These are phyloP conservation scores for Triticum dicoccoides DNA, from an alignment of 176 grass and related monocot species.

Conservation along the genomic window DNA sequence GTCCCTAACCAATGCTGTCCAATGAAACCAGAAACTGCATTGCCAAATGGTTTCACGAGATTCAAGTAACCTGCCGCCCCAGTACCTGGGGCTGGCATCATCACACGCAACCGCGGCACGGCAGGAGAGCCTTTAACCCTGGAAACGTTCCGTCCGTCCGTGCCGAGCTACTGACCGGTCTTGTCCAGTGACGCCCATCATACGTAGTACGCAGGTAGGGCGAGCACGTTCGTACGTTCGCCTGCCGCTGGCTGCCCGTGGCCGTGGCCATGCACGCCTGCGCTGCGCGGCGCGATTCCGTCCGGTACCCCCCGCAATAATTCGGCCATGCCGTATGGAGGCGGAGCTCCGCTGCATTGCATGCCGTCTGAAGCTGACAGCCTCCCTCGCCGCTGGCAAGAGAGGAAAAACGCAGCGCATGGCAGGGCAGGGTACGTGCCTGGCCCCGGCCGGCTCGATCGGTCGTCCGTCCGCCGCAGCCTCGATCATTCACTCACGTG, in stretches of 20 bases:
- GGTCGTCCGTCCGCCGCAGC: background rate
- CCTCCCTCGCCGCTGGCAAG: background rate
- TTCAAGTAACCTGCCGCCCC: no score
- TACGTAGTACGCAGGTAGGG: background rate
- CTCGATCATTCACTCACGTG: slow-evolving; percentile 24
- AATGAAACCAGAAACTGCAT: no score
- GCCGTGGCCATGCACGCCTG: background rate
- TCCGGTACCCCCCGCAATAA: background rate
- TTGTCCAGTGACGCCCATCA: slow-evolving; percentile 7
- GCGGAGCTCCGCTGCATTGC: background rate
- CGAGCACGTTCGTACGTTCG: background rate
- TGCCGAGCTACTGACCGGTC: background rate
- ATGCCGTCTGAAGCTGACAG: background rate
- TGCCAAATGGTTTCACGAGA: no score
- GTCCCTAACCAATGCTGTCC: no score
- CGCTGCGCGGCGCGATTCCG: background rate
- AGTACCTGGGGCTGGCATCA: no score
- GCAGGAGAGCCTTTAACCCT: background rate
- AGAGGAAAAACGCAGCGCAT: background rate
- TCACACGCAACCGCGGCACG: background rate
- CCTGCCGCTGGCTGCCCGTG: background rate
- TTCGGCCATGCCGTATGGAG: background rate
- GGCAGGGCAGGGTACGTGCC: background rate
- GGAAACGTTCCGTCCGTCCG: background rate
- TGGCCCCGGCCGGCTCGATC: background rate